Evolutionary conservation across 306 rosid genomes (phyloP).

Genomic region (Cercis canadensis): DNA sequence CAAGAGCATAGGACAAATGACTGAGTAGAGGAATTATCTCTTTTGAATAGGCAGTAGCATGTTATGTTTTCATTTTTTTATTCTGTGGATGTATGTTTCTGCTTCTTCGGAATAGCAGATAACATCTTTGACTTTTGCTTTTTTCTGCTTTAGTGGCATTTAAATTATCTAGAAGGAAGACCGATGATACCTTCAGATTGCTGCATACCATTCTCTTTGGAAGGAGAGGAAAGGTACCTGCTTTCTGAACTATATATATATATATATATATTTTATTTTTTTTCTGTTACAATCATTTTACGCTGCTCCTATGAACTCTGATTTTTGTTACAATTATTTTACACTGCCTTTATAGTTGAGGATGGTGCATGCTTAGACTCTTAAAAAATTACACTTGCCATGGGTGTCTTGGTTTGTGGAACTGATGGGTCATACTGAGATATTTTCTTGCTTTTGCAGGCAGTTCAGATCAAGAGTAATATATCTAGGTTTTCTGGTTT

Average conservation of each 20-base stretch:
- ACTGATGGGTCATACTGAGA: slow-evolving; percentile 6
- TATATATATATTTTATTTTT: not conserved
- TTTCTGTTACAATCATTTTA: slow-evolving; percentile 21
- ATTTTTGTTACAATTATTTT: not conserved
- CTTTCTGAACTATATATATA: slow-evolving; percentile 6
- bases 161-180: slow-evolving; percentile 82
- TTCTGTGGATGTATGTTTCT: slow-evolving; percentile 26
- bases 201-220: slow-evolving; percentile 93
- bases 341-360: slow-evolving; percentile 12
- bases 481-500: slow-evolving; percentile 96
- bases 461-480: slow-evolving; percentile 82
- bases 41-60: not conserved
- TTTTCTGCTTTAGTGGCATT: slow-evolving; percentile 72
- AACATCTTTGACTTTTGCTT: slow-evolving; percentile 26
- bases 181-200: slow-evolving; percentile 82
- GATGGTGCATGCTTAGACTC: not conserved
- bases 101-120: slow-evolving; percentile 25
- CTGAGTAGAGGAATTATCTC: too few relatives aligned
- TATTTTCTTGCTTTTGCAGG: slow-evolving; percentile 63
- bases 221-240: slow-evolving; percentile 92
- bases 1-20: too few relatives aligned
- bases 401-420: not conserved
- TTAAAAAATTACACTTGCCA: not conserved
- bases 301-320: slow-evolving; percentile 2
- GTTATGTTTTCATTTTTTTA: too few relatives aligned